Base-by-base conservation (phyloP, 2,329 filamentous ascomycete species). In the Botrytis hyacinthi region DNA sequence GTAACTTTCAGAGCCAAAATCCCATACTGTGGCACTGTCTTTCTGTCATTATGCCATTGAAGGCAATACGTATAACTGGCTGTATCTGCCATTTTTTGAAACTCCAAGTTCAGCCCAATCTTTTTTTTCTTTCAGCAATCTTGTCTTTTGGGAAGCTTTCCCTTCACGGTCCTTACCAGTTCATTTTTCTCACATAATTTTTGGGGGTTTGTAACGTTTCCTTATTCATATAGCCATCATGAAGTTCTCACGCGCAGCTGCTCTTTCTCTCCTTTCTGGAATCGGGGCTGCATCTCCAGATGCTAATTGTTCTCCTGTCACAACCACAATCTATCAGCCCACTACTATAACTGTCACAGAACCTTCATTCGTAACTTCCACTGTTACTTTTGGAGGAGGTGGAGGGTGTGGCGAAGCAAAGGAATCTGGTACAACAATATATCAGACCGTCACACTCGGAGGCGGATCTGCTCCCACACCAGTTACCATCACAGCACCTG, bases 271-370 rank as follows among this genome's bases (percentile, higher is more conserved):
- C 20, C 46, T 72, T 18, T 66, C 46, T 37, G 37, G 46, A 37
- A 48, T 67, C 18, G 60, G 60, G 29, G 46, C 29, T 42, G 60
- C 70, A 66, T 72, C 70, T 72, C 22, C 60, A 22, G 46, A 67
- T 72, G 51, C 37, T 26, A 35, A 48, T 44, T 72, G 70, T 37
- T 67, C 70, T 20, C 60, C 60, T 20, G n/a, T 72, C 5, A 72
- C 70, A n/a, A 59, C 60, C n/a, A 72, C 70, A 29, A 66, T 72
- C 44, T 71, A 66, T 20, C 70, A 71, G 9, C 70, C 70, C 12
- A 71, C 44, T 40, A 67, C 60, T 35, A 44, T 67, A 44, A 72
- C 70, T 66, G 35, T 72, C 22, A 42, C 18, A 42, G 70, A 54
- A 37, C 5, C 46, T 12, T 66, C 60, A 4, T n/a, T 51, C 7